Conservation (phyloP, 2,329 filamentous ascomycete genomes). For the Monosporascus sp. region DNA sequence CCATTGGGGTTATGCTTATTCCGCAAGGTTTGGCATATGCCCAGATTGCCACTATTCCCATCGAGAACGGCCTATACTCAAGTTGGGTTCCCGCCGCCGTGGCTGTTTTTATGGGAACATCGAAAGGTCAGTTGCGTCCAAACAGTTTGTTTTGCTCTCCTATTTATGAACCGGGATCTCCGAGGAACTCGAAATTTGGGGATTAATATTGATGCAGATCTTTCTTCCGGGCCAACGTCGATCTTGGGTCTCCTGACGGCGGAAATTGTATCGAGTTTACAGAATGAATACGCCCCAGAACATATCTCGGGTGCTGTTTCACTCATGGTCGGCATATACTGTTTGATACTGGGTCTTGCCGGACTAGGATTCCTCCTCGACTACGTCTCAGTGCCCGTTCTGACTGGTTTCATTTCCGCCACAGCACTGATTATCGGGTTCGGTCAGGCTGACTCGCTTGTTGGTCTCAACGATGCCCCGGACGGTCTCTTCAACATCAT, state of each 20-base stretch:
- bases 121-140: slow-evolving; percentile 42
- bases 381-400: slow-evolving; percentile 59
- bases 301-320: slow-evolving; percentile 57
- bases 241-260: slow-evolving; percentile 59
- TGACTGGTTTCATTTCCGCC: slow-evolving; percentile 62
- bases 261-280: slow-evolving; percentile 51
- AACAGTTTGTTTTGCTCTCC: not conserved
- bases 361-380: slow-evolving; percentile 62
- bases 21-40: slow-evolving; percentile 59
- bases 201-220: slow-evolving; percentile 32
- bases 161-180: not conserved
- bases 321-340: slow-evolving; percentile 58
- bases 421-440: slow-evolving; percentile 61
- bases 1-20: slow-evolving; percentile 55
- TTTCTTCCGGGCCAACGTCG: slow-evolving; percentile 60
- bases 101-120: slow-evolving; percentile 57
- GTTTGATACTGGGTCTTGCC: slow-evolving; percentile 53
- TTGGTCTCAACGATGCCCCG: slow-evolving; percentile 48
- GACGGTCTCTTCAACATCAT: slow-evolving; percentile 52
- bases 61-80: slow-evolving; percentile 55
- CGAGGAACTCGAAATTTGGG: not conserved
- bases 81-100: slow-evolving; percentile 54
- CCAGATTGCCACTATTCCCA: slow-evolving; percentile 56
- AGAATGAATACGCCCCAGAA: slow-evolving; percentile 46
- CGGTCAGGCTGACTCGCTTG: slow-evolving; percentile 57